Conservation (phyloP, 2,329 filamentous ascomycete genomes). For the Sporothrix protearum region DNA sequence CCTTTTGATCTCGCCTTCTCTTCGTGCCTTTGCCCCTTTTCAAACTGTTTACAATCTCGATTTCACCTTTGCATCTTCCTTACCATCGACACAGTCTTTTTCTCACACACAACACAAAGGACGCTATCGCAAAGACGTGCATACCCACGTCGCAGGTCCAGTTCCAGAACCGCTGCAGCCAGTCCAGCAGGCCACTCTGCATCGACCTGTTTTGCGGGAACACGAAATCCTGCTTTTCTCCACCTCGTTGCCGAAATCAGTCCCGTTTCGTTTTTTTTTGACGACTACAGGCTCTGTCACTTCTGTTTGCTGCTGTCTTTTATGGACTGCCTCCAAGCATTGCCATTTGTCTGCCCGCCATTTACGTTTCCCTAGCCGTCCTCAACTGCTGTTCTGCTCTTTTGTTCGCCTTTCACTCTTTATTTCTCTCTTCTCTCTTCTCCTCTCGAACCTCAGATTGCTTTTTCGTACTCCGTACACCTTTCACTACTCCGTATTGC, state of each 20-base stretch:
- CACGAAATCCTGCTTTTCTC: slow-evolving; percentile 16
- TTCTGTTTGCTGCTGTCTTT: neutral
- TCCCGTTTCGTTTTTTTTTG: slow-evolving; percentile 1
- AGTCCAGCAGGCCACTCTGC: neutral
- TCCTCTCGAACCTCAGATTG: neutral
- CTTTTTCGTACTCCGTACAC: neutral
- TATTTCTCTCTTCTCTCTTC: neutral
- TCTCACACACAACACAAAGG: neutral
- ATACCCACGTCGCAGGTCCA: neutral
- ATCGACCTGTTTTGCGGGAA: neutral
- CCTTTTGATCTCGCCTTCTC: neutral
- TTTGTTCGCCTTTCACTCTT: neutral
- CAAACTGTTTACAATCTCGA: neutral
- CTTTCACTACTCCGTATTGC: neutral
- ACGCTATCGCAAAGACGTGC: neutral
- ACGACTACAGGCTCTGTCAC: neutral
- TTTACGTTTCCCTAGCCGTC: neutral
- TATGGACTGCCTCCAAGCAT: neutral
- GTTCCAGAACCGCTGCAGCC: slow-evolving; percentile 17
- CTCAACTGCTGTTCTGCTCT: neutral
- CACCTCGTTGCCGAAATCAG: slow-evolving; percentile 13
- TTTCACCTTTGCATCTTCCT: neutral
- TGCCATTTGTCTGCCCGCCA: neutral
- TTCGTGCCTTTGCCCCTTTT: slow-evolving; percentile 1
- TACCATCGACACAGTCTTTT: neutral